Evolutionary conservation across 2,329 filamentous ascomycete species (phyloP).

Genomic region (Cordyceps pruinosa): DNA sequence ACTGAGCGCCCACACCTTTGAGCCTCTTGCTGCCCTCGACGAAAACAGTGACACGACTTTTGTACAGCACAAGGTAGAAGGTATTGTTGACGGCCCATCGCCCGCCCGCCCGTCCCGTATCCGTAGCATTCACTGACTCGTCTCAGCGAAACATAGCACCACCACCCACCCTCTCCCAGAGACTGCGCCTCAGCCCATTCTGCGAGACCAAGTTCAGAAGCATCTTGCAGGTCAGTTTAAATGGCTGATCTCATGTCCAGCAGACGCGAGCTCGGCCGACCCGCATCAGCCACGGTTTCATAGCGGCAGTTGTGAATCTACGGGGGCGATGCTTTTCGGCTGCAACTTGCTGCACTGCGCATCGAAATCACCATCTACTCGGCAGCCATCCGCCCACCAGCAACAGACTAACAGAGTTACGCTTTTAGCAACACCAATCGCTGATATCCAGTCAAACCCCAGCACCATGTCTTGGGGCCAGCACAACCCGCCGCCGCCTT

Average conservation of each 20-base stretch:
- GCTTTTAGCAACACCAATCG: constrained; percentile 38
- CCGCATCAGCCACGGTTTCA: constrained; percentile 15
- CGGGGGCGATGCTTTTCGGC: constrained; percentile 32
- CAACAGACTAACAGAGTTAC: constrained; percentile 33
- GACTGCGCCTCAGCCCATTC: constrained; percentile 19
- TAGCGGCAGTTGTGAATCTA: constrained; percentile 18
- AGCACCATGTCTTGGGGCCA: constrained; percentile 19
- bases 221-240: constrained; percentile 45
- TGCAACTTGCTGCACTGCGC: constrained; percentile 44
- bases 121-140: constrained; percentile 12
- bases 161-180: constrained; percentile 14
- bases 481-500: constrained; percentile 19
- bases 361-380: constrained; percentile 18
- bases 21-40: constrained; percentile 18
- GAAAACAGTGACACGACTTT: constrained; percentile 6
- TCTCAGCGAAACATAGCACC: background rate
- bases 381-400: constrained; percentile 14
- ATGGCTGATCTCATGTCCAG: constrained; percentile 38
- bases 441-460: background rate
- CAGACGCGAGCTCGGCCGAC: constrained; percentile 20
- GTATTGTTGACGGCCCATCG: background rate
- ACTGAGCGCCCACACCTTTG: constrained; percentile 26
- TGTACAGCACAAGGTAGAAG: background rate
- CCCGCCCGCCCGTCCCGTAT: too few species aligned
- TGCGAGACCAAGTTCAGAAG: constrained; percentile 30